Evolutionary conservation across 257 asterid species (phyloP).

Genomic region (Lycium barbarum): DNA sequence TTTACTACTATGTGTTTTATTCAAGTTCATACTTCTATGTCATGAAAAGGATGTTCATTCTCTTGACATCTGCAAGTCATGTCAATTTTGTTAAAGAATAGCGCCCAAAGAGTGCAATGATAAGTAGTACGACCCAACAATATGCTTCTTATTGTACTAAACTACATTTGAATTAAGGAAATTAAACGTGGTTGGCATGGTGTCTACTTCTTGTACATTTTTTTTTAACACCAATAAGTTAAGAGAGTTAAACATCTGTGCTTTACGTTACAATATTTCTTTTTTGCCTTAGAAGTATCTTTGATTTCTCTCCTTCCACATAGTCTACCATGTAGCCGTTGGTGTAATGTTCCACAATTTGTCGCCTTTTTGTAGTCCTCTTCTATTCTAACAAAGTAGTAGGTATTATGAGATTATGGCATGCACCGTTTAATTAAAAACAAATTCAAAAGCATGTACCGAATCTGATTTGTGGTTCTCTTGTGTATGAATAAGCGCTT

Average conservation of each 20-base stretch:
- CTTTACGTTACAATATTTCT: not conserved
- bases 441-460: slow-evolving; percentile 7
- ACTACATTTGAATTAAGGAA: not conserved
- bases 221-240: not conserved
- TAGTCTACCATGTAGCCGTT: not conserved
- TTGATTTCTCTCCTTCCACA: not conserved
- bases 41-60: not conserved
- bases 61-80: not conserved
- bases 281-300: slow-evolving; percentile 5
- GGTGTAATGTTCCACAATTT: not conserved
- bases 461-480: not conserved
- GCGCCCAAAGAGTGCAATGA: not conserved
- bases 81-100: not conserved
- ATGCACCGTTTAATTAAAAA: not conserved
- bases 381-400: not conserved
- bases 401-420: not conserved
- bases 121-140: not conserved
- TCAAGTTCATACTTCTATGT: not conserved
- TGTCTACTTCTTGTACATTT: not conserved
- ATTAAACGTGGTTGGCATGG: not conserved
- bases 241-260: not conserved
- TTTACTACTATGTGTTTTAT: not conserved
- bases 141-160: not conserved
- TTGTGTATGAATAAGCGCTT: not conserved
- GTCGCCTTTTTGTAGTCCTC: not conserved